These are phyloP conservation scores for Solanum medicagineum DNA, from an alignment of 257 asterid genomes.

Conservation along the genomic window DNA sequence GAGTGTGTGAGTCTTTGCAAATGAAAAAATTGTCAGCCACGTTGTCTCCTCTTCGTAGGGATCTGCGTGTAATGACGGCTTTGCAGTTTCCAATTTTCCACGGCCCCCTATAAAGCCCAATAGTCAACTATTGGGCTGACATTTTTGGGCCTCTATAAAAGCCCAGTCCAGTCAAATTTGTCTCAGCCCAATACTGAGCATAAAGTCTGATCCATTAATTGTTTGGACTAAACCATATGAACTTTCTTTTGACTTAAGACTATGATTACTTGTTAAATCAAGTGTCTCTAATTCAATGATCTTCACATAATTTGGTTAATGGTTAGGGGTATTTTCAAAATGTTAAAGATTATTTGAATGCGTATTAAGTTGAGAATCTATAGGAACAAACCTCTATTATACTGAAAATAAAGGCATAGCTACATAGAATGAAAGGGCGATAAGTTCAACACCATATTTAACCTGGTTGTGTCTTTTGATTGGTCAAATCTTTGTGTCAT, in stretches of 20 bases:
- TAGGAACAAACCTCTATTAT: accelerated
- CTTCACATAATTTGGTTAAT: neutral
- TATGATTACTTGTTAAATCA: neutral
- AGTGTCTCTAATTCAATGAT: neutral
- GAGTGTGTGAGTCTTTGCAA: neutral
- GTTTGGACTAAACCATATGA: neutral
- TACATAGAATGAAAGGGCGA: too few species aligned
- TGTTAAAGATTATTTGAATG: neutral
- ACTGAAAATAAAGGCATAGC: too few species aligned
- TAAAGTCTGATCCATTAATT: neutral
- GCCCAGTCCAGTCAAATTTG: neutral
- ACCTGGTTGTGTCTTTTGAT: too few species aligned
- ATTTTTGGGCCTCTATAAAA: neutral
- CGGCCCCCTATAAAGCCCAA: neutral
- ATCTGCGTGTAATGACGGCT: neutral
- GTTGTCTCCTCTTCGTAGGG: neutral
- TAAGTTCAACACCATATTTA: too few species aligned
- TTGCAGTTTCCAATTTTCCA: neutral
- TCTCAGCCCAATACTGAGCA: neutral
- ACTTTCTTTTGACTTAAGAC: neutral
- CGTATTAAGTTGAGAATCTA: too few species aligned
- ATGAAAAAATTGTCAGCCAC: neutral
- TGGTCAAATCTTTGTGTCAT: neutral
- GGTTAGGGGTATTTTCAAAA: neutral
- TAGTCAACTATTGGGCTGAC: neutral